A percentile compares a stretch with the other conserved stretches of the same genome.
Conservation (phyloP, 768 basidiomycete species). For the Rhodotorula sphaerocarpa region DNA sequence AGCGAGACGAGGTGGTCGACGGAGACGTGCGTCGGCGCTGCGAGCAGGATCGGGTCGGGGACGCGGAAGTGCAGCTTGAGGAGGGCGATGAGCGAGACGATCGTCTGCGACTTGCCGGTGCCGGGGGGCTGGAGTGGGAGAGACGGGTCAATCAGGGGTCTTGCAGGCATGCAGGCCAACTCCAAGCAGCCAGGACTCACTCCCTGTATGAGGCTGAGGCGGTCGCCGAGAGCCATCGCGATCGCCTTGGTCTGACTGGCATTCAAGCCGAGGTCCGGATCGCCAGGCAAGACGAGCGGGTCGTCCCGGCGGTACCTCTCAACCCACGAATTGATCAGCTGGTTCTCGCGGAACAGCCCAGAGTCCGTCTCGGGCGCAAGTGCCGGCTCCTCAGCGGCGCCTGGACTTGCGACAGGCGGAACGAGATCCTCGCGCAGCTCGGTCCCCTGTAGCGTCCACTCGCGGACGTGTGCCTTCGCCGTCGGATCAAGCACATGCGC, state of each 20-base stretch:
- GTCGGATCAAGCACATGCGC: slow-evolving; percentile 20
- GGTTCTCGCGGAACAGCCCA: slow-evolving; percentile 62
- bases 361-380: not conserved
- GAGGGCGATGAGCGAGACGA: slow-evolving; percentile 31
- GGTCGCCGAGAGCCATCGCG: slow-evolving; percentile 74
- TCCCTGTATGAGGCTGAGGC: slow-evolving; percentile 75
- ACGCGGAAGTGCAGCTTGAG: slow-evolving; percentile 66
- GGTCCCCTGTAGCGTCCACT: slow-evolving; percentile 62
- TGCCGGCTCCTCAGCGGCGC: not conserved
- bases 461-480: slow-evolving; percentile 42
- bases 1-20: slow-evolving; percentile 84
- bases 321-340: slow-evolving; percentile 74
- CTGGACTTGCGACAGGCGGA: slow-evolving; percentile 41
- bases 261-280: slow-evolving; percentile 67
- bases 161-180: not conserved
- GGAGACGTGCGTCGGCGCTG: slow-evolving; percentile 87
- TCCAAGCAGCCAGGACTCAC: slow-evolving; percentile 48
- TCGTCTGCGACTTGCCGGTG: slow-evolving; percentile 78
- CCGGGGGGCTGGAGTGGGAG: slow-evolving; percentile 63
- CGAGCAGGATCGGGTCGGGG: slow-evolving; percentile 75
- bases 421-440: slow-evolving; percentile 63
- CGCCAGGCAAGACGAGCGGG: slow-evolving; percentile 65
- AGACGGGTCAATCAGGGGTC: slow-evolving; percentile 6
- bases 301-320: slow-evolving; percentile 54
- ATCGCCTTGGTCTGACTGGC: slow-evolving; percentile 69